Evolutionary conservation across 805 yeast genomes (phyloP), one percentile per base, ranked within the genome.

Genomic region (Wickerhamiella azymoides): DNA sequence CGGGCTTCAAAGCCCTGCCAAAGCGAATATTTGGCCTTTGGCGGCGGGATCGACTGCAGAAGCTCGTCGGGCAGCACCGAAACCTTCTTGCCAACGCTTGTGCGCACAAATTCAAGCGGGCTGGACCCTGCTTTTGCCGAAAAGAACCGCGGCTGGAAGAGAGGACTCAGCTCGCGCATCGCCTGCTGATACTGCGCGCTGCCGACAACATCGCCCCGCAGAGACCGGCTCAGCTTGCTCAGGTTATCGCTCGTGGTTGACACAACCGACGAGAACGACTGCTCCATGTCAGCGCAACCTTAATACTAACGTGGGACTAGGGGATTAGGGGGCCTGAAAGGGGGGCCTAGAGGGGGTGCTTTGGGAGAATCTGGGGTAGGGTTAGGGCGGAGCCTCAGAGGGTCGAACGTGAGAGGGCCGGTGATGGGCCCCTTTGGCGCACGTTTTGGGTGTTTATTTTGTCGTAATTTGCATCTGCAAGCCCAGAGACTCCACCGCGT

Each of bases 1-100:
- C 41, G 32, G 3, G 84, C 83, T 54, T 69, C 68, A 56, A 81
- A 79, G 1, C 88, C 86, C 59, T 80, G 88, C 54, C 72, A 79
- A 18, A 81, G 61, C 2, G 85, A 74, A 51, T 73, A 74, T 28
- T 46, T 46, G 18, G 54, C 41, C 24, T 52, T 43, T 25, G 57
- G 50, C 13, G 57, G 59, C 1, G 84, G 83, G 14, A 79, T 61
- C 43, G 77, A 76, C 7, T 62, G 57, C 28, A 82, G 63, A 50
- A 80, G 54, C 30, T 78, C 83, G 52, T 77, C 83, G 14, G 82
- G 72, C n/a, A 80, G 65, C 43, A 69, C 63, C 16, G 69, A 62
- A 49, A 67, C 71, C 17, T 61, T 54, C 4, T 49, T 45, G 2
- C 67, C 53, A 16, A 60, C 48, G 5, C 59, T 52, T 32, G 54